Evolutionary conservation across 495 filamentous ascomycete genomes (phyloP).

Genomic region (Hypomontagnella submonticulosa): DNA sequence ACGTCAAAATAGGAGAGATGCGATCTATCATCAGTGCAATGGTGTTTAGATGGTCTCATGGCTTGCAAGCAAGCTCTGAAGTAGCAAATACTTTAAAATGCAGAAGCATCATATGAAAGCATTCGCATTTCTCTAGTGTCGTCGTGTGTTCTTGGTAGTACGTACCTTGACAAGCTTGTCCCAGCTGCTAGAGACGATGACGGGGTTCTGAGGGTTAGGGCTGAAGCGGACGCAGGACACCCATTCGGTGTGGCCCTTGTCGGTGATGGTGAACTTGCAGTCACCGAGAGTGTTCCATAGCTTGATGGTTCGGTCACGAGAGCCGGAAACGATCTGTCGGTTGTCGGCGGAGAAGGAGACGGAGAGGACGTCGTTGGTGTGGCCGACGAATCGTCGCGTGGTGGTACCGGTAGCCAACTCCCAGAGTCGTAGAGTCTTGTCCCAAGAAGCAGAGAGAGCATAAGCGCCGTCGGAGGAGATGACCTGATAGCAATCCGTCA

Average conservation of each 20-base stretch:
- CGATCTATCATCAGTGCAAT: conserved; percentile 79
- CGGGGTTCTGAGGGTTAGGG: conserved; percentile 99
- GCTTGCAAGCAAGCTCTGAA: conserved; percentile 92
- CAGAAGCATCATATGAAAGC: conserved; percentile 82
- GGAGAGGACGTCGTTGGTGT: conserved; percentile 99
- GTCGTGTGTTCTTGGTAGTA: not conserved
- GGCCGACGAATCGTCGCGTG: conserved; percentile 97
- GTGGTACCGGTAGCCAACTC: conserved; percentile 96
- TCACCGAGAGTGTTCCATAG: conserved; percentile 99
- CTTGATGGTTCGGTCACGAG: conserved; percentile 98
- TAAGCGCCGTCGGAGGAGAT: conserved; percentile 99
- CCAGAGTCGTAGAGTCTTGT: conserved; percentile 99
- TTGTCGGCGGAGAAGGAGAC: conserved; percentile 99
- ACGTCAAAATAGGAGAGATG: conserved; percentile 35
- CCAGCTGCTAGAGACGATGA: conserved; percentile 99
- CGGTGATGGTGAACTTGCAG: conserved; percentile 99
- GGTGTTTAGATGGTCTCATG: conserved; percentile 97
- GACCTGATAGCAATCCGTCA: conserved; percentile 71
- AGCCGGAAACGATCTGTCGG: conserved; percentile 99
- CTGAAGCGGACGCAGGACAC: conserved; percentile 99
- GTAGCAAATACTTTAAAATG: conserved; percentile 99
- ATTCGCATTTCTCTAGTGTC: not conserved
- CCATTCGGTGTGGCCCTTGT: conserved; percentile 99
- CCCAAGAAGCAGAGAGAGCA: conserved; percentile 98
- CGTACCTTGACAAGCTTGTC: conserved; percentile 99